These are phyloP conservation scores for Apostasia ramifera DNA, from an alignment of 106 monocot species.

Conservation along the genomic window DNA sequence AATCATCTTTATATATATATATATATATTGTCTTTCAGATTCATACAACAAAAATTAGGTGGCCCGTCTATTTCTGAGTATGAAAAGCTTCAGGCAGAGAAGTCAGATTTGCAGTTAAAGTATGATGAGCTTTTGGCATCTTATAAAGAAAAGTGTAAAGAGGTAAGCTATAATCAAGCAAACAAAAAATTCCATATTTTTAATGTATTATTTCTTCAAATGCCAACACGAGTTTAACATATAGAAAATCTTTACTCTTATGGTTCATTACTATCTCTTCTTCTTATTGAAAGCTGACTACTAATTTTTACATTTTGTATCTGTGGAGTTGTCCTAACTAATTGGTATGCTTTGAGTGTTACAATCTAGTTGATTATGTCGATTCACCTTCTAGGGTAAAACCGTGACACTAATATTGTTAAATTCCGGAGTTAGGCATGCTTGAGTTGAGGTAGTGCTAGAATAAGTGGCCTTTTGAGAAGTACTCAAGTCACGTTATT, in stretches of 20 bases:
- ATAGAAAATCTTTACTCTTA: background rate
- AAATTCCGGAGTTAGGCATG: too few relatives aligned
- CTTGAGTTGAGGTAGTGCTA: too few relatives aligned
- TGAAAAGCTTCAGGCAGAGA: constrained; percentile 91
- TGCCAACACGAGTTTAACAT: background rate
- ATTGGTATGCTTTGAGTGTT: too few relatives aligned
- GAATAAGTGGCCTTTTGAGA: too few relatives aligned
- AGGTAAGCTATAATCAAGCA: constrained; percentile 29
- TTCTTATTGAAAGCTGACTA: too few relatives aligned
- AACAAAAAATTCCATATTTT: background rate
- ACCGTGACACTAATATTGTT: too few relatives aligned
- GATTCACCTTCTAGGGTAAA: too few relatives aligned
- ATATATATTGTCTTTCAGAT: constrained; percentile 31
- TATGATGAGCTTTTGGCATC: constrained; percentile 61
- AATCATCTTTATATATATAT: background rate
- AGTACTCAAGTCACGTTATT: too few relatives aligned
- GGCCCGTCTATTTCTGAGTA: constrained; percentile 75
- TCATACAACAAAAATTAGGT: constrained; percentile 78
- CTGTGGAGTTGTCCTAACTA: too few relatives aligned
- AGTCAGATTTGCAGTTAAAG: constrained; percentile 73
- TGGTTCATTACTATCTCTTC: too few relatives aligned
- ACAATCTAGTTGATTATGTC: too few relatives aligned
- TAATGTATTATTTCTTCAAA: background rate
- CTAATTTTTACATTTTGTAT: too few relatives aligned
- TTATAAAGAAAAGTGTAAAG: constrained; percentile 59